Conservation (phyloP, 78 protist species). For the Dictyostelium purpureum region DNA sequence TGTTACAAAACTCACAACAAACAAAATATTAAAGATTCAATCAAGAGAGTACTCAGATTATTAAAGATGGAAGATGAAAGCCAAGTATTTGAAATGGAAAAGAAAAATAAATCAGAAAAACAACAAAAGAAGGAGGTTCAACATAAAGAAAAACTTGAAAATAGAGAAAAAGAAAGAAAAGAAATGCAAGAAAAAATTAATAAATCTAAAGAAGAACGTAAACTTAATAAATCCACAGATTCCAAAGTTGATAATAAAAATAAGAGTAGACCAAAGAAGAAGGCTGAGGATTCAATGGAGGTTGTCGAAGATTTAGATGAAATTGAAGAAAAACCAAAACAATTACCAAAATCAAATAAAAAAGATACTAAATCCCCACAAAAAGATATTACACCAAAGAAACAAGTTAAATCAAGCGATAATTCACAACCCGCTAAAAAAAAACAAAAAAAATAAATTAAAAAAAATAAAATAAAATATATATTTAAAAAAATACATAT, state of each 20-base stretch:
- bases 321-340: neutral
- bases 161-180: neutral
- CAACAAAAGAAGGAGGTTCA: slow-evolving; percentile 10
- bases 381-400: neutral
- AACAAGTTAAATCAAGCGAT: too few species aligned
- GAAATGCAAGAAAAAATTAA: slow-evolving; percentile 11
- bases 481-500: too few species aligned
- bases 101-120: slow-evolving; percentile 20
- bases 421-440: slow-evolving; percentile 10
- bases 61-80: slow-evolving; percentile 8
- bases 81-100: slow-evolving; percentile 9
- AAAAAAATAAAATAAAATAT: too few species aligned
- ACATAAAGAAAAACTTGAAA: neutral
- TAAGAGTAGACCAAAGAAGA: slow-evolving; percentile 56
- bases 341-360: neutral
- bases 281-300: slow-evolving; percentile 26
- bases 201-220: slow-evolving; percentile 32
- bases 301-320: slow-evolving; percentile 15
- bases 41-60: slow-evolving; percentile 8
- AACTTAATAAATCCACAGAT: slow-evolving; percentile 4
- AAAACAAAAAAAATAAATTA: neutral
- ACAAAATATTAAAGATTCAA: slow-evolving; percentile 32
- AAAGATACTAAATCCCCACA: neutral
- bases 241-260: slow-evolving; percentile 55
- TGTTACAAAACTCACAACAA: neutral